Percentiles rank a stretch among this genome's conserved stretches.
Conservation (phyloP, 1,139 yeast genomes). For the Yamadazyma diospyri region DNA sequence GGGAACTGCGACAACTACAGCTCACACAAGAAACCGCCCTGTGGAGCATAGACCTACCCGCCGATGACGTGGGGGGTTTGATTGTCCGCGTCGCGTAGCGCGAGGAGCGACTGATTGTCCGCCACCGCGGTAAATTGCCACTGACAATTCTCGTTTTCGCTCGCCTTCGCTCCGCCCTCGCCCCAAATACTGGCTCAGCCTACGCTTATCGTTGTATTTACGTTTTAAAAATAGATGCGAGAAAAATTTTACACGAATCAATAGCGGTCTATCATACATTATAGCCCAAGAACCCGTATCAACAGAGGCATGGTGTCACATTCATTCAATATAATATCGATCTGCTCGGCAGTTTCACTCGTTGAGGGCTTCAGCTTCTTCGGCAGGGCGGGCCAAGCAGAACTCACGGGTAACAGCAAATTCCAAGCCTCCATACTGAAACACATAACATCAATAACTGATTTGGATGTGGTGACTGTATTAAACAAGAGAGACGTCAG, state of each 20-base stretch:
- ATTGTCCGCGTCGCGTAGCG: too few relatives aligned
- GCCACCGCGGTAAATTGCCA: too few relatives aligned
- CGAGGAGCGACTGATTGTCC: too few relatives aligned
- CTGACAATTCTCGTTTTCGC: too few relatives aligned
- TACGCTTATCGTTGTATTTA: constrained; percentile 1
- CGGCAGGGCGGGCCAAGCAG: neutral
- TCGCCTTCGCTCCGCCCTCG: too few relatives aligned
- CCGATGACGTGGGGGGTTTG: too few relatives aligned
- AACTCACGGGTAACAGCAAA: neutral
- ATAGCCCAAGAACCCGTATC: neutral
- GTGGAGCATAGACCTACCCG: too few relatives aligned
- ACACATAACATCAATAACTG: constrained; percentile 1
- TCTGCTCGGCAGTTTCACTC: neutral
- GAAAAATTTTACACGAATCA: constrained; percentile 4
- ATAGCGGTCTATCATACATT: neutral
- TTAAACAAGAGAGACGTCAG: constrained; percentile 2
- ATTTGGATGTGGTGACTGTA: constrained; percentile 2
- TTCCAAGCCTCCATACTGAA: constrained; percentile 1
- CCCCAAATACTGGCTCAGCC: too few relatives aligned
- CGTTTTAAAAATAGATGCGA: constrained; percentile 5
- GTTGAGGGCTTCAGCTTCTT: constrained; percentile 1
- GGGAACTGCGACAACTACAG: too few relatives aligned
- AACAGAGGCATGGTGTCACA: neutral
- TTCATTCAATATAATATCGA: neutral
- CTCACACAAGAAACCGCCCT: too few relatives aligned